Evolutionary conservation across 495 filamentous ascomycete genomes (phyloP), one percentile per base, ranked within the genome.

Genomic region (Podospora conica): DNA sequence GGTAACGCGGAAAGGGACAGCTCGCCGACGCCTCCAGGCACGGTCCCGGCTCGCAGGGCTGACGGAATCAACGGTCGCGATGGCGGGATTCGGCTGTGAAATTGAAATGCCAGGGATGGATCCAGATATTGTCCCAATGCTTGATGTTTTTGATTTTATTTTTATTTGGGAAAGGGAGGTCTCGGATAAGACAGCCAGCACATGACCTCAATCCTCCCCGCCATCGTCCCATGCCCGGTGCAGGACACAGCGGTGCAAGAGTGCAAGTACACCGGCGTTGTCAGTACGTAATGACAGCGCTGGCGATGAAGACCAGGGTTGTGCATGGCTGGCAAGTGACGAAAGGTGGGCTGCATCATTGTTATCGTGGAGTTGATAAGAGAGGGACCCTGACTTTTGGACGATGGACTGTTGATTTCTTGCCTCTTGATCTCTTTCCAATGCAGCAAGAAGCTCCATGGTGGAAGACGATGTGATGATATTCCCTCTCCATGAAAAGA

Each of bases 11-110:
- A n/a, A 48, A 11, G 40, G 33, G 40, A n/a, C n/a, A n/a, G n/a
- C n/a, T n/a, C n/a, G n/a, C n/a, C n/a, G n/a, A n/a, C 40, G 40
- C 40, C 40, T 48, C 57, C 53, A 69, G 54, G 61, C 68, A 60
- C 61, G 31, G 58, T 64, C 63, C 69, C 65, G 28, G 69, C 22
- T 20, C 22, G 20, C 65, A 68, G 65, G 69, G 68, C 67, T 76
- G 74, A 76, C 72, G 74, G 64, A 69, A 76, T 76, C 69, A 65
- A 57, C 62, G 58, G 58, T 53, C 40, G 48, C 24, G 64, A 76
- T 76, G 70, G 74, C 74, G 72, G 69, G 64, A 74, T 58, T 29
- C 27, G 28, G 31, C 61, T 10, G 40, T 53, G 18, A 31, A 31
- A 31, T 31, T 8, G 0, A 10, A 48, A 48, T 48, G 18, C 11